phyloP scores from a whole-genome alignment of 2,329 filamentous ascomycete genomes.

The Dothideomycetidae sp. region DNA sequence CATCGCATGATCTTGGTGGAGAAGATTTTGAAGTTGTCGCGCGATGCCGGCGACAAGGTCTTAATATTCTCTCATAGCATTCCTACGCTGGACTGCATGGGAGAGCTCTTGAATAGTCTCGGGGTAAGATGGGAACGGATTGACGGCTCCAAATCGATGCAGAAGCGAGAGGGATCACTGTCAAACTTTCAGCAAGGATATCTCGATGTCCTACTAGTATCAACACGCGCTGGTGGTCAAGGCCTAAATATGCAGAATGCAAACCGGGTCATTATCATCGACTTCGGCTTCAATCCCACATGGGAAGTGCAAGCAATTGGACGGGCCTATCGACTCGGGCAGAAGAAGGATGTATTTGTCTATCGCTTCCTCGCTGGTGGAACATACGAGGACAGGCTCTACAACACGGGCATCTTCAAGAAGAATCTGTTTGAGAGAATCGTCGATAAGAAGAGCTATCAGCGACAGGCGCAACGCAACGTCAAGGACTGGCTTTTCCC shows the following conservation, averaged over 20 bases:
- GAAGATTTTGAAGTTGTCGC: slow-evolving; percentile 53
- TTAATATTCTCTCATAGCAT: slow-evolving; percentile 69
- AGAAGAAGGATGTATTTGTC: slow-evolving; percentile 66
- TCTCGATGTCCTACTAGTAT: slow-evolving; percentile 56
- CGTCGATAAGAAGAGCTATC: slow-evolving; percentile 67
- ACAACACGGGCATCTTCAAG: slow-evolving; percentile 69
- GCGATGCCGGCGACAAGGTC: slow-evolving; percentile 52
- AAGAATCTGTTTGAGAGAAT: slow-evolving; percentile 63
- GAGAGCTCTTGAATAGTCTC: slow-evolving; percentile 38
- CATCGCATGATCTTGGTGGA: slow-evolving; percentile 55
- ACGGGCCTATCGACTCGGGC: slow-evolving; percentile 72
- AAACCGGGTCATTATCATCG: slow-evolving; percentile 75
- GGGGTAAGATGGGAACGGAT: slow-evolving; percentile 41
- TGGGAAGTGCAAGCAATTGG: slow-evolving; percentile 79
- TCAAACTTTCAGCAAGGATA: slow-evolving; percentile 54
- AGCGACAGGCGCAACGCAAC: slow-evolving; percentile 47
- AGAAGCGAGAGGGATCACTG: slow-evolving; percentile 45
- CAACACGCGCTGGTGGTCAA: slow-evolving; percentile 65
- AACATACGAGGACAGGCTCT: slow-evolving; percentile 62
- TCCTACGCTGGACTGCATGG: slow-evolving; percentile 54
- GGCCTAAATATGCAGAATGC: slow-evolving; percentile 75
- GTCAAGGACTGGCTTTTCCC: slow-evolving; percentile 42
- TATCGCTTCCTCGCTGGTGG: slow-evolving; percentile 69
- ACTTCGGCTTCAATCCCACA: slow-evolving; percentile 67
- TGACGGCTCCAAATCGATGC: slow-evolving; percentile 49